These are phyloP conservation scores for Mangifera indica DNA, from an alignment of 345 rosid genomes.

Conservation along the genomic window DNA sequence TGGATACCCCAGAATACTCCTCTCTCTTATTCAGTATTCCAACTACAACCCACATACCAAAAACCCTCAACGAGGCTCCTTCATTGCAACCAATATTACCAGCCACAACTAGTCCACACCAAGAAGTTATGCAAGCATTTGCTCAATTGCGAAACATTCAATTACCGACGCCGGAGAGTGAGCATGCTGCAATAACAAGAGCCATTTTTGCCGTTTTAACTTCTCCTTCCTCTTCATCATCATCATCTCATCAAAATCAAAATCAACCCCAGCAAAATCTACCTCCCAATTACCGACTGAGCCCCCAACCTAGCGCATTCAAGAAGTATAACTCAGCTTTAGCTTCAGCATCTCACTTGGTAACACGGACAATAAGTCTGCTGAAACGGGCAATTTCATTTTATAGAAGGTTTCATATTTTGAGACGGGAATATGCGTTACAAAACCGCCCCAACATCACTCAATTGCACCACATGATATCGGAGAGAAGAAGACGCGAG, in stretches of 20 bases:
- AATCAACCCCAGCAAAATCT: slow-evolving; percentile 23
- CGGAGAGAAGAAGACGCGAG: slow-evolving; percentile 85
- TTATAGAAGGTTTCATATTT: slow-evolving; percentile 35
- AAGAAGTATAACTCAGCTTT: slow-evolving; percentile 32
- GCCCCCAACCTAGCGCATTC: slow-evolving; percentile 40
- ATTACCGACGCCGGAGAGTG: slow-evolving; percentile 41
- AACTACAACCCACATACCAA: slow-evolving; percentile 29
- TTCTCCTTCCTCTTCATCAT: slow-evolving; percentile 48
- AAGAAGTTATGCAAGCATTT: slow-evolving; percentile 39
- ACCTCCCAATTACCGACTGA: slow-evolving; percentile 13
- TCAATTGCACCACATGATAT: slow-evolving; percentile 86
- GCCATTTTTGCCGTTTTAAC: slow-evolving; percentile 72
- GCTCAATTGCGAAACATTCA: slow-evolving; percentile 24
- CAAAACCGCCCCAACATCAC: slow-evolving; percentile 40
- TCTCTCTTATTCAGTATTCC: slow-evolving; percentile 53
- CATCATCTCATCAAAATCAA: slow-evolving; percentile 23
- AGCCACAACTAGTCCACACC: slow-evolving; percentile 25
- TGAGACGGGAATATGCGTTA: slow-evolving; percentile 38
- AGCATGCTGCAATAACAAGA: slow-evolving; percentile 52
- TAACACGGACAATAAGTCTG: slow-evolving; percentile 38
- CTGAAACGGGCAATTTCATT: slow-evolving; percentile 51
- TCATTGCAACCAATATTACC: slow-evolving; percentile 22
- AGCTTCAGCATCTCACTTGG: slow-evolving; percentile 15
- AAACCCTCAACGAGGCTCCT: slow-evolving; percentile 3
- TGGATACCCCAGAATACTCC: slow-evolving; percentile 62